Percentiles rank a stretch among this genome's conserved stretches.
phyloP scores from a whole-genome alignment of 441 rosid genomes.

The Adansonia madagascariensis region DNA sequence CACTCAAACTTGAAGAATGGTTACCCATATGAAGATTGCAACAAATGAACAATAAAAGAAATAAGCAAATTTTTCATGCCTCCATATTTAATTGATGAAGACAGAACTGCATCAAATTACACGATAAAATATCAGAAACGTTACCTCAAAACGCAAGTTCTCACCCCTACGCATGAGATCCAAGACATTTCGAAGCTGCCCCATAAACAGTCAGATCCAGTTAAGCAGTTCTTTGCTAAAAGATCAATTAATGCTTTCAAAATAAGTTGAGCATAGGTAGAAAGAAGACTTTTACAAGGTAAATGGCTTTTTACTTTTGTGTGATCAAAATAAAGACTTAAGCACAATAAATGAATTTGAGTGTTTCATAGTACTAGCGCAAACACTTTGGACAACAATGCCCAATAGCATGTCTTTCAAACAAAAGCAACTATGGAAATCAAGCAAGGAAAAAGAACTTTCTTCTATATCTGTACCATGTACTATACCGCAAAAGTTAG shows the following conservation, averaged over 20 bases:
- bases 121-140: no score
- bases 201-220: constrained; percentile 37
- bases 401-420: not conserved
- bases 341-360: not conserved
- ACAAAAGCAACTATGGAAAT: not conserved
- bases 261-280: not conserved
- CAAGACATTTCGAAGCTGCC: constrained; percentile 78
- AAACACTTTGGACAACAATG: constrained; percentile 9
- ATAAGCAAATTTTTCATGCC: no score
- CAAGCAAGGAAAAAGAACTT: not conserved
- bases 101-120: no score
- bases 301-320: not conserved
- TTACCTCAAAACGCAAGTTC: constrained; percentile 46
- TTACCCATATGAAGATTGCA: no score
- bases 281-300: not conserved
- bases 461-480: not conserved
- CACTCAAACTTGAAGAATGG: constrained; percentile 12
- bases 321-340: not conserved
- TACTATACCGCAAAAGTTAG: not conserved
- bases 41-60: no score
- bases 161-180: constrained; percentile 87
- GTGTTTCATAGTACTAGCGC: not conserved
- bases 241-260: not conserved
- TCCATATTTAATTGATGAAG: no score
- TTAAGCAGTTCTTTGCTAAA: constrained; percentile 21